These are phyloP conservation scores for Naganishia kalamii DNA, from an alignment of 768 basidiomycete species.

Conservation along the genomic window DNA sequence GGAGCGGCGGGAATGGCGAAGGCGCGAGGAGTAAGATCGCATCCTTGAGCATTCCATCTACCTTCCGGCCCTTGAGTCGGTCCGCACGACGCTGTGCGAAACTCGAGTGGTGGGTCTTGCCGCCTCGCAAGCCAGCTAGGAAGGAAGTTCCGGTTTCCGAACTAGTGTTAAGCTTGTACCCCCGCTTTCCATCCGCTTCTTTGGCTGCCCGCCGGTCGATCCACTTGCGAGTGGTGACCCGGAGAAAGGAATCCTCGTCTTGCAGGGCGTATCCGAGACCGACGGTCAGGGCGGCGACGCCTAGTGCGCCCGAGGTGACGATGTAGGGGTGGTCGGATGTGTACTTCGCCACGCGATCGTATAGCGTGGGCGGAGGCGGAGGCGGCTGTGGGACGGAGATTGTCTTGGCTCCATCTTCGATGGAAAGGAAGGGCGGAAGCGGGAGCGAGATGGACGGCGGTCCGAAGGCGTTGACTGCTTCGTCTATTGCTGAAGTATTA, in stretches of 20 bases:
- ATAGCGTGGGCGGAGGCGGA: constrained; percentile 19
- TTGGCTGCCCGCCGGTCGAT: neutral
- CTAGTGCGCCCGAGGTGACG: neutral
- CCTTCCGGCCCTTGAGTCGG: neutral
- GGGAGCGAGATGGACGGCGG: constrained; percentile 40
- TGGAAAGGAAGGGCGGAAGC: constrained; percentile 37
- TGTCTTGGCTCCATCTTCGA: neutral
- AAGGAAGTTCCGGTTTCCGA: neutral
- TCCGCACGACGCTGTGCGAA: neutral
- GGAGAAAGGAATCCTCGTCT: constrained; percentile 6
- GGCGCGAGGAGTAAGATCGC: constrained; percentile 35
- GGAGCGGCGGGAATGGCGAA: constrained; percentile 35
- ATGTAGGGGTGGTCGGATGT: neutral
- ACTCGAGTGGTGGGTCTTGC: neutral
- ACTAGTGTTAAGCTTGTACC: neutral
- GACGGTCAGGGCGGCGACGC: neutral
- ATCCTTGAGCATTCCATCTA: constrained; percentile 15
- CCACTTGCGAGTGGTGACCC: neutral
- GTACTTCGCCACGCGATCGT: neutral
- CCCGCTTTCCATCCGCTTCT: neutral
- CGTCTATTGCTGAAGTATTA: constrained; percentile 28
- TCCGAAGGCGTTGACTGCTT: constrained; percentile 41
- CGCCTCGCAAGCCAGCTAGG: constrained; percentile 5
- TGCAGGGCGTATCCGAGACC: constrained; percentile 1
- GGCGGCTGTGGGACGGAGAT: constrained; percentile 33